phyloP scores from a whole-genome alignment of 2,329 filamentous ascomycete genomes.

The Lasiodiplodia gonubiensis region DNA sequence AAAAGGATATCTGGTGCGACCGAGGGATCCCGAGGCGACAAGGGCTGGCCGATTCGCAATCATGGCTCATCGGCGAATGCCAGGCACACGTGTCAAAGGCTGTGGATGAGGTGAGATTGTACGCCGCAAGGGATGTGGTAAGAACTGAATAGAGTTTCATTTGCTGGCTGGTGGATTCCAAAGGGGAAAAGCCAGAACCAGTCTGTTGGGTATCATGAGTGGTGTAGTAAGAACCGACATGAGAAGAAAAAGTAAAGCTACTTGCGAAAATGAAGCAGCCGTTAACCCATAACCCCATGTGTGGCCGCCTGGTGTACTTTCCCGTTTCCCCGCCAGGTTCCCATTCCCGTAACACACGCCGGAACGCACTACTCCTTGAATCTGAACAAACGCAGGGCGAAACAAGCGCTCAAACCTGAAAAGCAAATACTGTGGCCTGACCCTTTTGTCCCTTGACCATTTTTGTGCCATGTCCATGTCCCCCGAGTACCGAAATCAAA shows the following conservation, averaged over 20 bases:
- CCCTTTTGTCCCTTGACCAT: constrained; percentile 10
- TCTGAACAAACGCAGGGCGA: neutral
- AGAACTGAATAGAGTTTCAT: neutral
- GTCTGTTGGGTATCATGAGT: constrained; percentile 23
- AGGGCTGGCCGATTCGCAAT: neutral
- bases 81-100: constrained; percentile 11
- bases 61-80: neutral
- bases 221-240: neutral
- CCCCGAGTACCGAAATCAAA: neutral
- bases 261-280: neutral
- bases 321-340: constrained; percentile 1
- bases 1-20: neutral
- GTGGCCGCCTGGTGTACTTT: neutral
- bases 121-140: neutral
- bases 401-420: neutral
- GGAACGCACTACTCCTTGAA: neutral
- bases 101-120: constrained; percentile 21
- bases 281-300: neutral
- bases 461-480: constrained; percentile 10
- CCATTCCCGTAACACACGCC: constrained; percentile 14
- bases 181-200: constrained; percentile 1
- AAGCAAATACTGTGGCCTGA: constrained; percentile 12
- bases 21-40: neutral
- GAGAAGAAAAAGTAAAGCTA: neutral
- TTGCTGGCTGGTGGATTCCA: constrained; percentile 8